A percentile compares a stretch with the other conserved stretches of the same genome.
Conservation (phyloP, 257 asterid species). For the Rehmannia glutinosa region DNA sequence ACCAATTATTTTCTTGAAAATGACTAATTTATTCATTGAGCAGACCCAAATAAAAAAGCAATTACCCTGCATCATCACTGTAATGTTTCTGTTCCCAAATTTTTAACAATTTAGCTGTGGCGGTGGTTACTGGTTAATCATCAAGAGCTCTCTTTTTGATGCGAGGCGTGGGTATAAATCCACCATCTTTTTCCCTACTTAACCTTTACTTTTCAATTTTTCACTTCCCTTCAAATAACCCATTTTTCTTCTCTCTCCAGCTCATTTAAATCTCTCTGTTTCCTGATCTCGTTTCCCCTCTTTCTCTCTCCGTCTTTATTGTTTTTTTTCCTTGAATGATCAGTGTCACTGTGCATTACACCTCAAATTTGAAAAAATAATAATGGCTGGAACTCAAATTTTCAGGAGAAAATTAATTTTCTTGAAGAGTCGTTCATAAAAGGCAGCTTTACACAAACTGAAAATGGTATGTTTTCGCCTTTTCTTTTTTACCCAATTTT, state of each 20-base stretch:
- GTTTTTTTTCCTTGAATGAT: constrained; percentile 19
- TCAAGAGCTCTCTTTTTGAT: constrained; percentile 15
- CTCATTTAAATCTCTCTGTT: not conserved
- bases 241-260: not conserved
- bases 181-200: not conserved
- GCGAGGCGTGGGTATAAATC: constrained; percentile 19
- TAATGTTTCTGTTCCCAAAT: not conserved
- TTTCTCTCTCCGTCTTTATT: constrained; percentile 19
- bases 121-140: constrained; percentile 25
- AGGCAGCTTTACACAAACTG: constrained; percentile 15
- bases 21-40: too few relatives aligned
- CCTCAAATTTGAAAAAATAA: constrained; percentile 10
- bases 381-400: not conserved
- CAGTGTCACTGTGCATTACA: constrained; percentile 13
- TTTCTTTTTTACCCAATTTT: not conserved
- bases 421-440: not conserved
- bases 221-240: constrained; percentile 5
- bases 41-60: too few relatives aligned
- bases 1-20: too few relatives aligned
- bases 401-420: too few relatives aligned
- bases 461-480: constrained; percentile 21
- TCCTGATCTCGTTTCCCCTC: too few relatives aligned
- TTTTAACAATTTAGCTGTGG: constrained; percentile 8
- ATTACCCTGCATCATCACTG: not conserved
- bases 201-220: not conserved